Evolutionary conservation across 164 flowering plant species (phyloP), one percentile per base, ranked within the genome.

Genomic region (Magnolia officinalis): DNA sequence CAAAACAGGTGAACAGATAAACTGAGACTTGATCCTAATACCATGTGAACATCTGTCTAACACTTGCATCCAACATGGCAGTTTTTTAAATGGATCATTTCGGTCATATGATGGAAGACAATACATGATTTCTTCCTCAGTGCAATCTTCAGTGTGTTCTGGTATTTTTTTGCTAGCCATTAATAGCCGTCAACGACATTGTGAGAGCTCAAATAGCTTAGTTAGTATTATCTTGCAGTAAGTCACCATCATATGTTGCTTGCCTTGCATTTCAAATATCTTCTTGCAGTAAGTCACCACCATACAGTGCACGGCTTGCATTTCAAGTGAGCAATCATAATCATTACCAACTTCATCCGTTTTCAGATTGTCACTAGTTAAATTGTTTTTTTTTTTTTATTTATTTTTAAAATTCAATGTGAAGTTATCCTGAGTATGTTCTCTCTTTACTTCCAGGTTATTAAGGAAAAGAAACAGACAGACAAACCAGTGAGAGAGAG

Each of bases 401-500:
- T 14, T 31, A 26, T 26, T 26, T 26, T 26, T 1, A 26, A 26
- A 26, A 26, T 26, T 4, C 71, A 68, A n/a, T 31, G 13, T 10
- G 11, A 21, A 21, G 10, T 65, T 1, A 20, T 23, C 24, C 26
- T 21, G 13, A 7, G 68, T 20, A 8, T 65, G 63, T 74, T 49
- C 45, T 37, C 21, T 77, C 18, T 8, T 23, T 23, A 16, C 14
- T 58, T 67, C 23, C 88, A 95, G 98, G 77, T 83, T 20, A 77
- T 88, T 51, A 93, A 90, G 79, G 98, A 89, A 84, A 95, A 92
- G 85, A 93, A 93, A 50, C 76, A 67, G 9, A 26, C 81, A 8
- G 86, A 80, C 19, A 84, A 81, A 79, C 87, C 95, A 70, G 89
- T 93, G 26, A 84, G 99, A 69, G 99, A 95, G 59, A 88, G 82